Conservation (phyloP, 2,329 filamentous ascomycete genomes). For the Westerdykella sp. region DNA sequence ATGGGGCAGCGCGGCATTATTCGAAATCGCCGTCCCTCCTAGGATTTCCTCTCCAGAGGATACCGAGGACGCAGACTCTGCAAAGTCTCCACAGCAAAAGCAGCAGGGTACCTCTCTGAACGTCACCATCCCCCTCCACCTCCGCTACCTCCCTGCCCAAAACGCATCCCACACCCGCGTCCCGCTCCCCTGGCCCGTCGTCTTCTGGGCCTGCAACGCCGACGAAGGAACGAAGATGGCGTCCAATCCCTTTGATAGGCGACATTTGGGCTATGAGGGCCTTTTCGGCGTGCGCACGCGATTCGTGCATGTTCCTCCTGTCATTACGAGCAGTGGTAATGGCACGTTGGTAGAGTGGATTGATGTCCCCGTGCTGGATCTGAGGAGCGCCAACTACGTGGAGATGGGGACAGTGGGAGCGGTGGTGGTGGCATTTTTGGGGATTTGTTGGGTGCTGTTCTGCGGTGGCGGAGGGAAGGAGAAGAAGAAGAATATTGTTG, state of each 20-base stretch:
- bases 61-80: background rate
- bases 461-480: slow-evolving; percentile 5
- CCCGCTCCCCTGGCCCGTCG: slow-evolving; percentile 68
- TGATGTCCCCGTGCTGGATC: slow-evolving; percentile 40
- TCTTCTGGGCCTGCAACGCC: slow-evolving; percentile 85
- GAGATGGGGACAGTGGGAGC: slow-evolving; percentile 39
- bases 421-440: slow-evolving; percentile 41
- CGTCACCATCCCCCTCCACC: slow-evolving; percentile 70
- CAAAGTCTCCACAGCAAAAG: slow-evolving; percentile 12
- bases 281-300: slow-evolving; percentile 70
- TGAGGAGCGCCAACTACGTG: slow-evolving; percentile 32
- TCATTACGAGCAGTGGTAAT: slow-evolving; percentile 1
- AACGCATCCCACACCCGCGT: slow-evolving; percentile 36
- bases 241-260: slow-evolving; percentile 76
- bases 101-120: slow-evolving; percentile 50
- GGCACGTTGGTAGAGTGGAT: slow-evolving; percentile 27
- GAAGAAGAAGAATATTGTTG: slow-evolving; percentile 1
- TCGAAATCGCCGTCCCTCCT: slow-evolving; percentile 61
- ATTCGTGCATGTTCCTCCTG: slow-evolving; percentile 65
- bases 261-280: slow-evolving; percentile 78
- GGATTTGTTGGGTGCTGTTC: slow-evolving; percentile 41
- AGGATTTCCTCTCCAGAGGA: slow-evolving; percentile 4
- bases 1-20: slow-evolving; percentile 75
- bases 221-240: slow-evolving; percentile 61
- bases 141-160: slow-evolving; percentile 63